Evolutionary conservation across 257 asterid species (phyloP).

Genomic region (Plectranthus barbatus): DNA sequence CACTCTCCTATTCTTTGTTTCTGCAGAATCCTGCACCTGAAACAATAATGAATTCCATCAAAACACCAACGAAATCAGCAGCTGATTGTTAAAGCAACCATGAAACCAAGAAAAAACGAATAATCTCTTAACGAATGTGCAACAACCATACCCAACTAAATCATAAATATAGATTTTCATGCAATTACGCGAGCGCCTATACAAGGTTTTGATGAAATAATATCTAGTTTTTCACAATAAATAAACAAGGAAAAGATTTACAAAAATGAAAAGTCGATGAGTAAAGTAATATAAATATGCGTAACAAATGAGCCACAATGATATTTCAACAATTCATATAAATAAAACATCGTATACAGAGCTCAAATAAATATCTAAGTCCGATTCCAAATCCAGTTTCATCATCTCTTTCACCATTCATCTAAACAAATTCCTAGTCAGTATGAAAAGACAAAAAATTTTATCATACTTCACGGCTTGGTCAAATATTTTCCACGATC

Average conservation of each 20-base stretch:
- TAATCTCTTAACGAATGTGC: background rate
- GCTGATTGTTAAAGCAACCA: conserved; percentile 4
- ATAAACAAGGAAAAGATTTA: background rate
- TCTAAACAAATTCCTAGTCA: conserved; percentile 1
- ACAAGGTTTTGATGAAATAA: background rate
- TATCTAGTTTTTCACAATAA: background rate
- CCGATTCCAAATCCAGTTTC: conserved; percentile 16
- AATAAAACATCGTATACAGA: background rate
- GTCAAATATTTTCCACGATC: conserved; percentile 20
- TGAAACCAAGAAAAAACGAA: background rate
- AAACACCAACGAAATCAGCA: conserved; percentile 2
- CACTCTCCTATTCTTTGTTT: conserved; percentile 36
- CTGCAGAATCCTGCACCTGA: conserved; percentile 41
- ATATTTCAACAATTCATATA: conserved; percentile 2
- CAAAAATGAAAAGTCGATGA: background rate
- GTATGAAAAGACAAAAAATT: background rate
- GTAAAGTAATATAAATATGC: conserved; percentile 1
- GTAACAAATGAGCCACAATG: background rate
- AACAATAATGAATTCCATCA: background rate
- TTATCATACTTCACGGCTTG: background rate
- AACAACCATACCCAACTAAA: background rate
- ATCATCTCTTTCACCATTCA: conserved; percentile 10
- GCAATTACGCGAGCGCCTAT: background rate
- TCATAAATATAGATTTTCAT: background rate
- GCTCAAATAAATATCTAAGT: background rate